These are phyloP conservation scores for Phytopythium chamaehyphon DNA, from an alignment of 352 stramenopile genomes.

Conservation along the genomic window DNA sequence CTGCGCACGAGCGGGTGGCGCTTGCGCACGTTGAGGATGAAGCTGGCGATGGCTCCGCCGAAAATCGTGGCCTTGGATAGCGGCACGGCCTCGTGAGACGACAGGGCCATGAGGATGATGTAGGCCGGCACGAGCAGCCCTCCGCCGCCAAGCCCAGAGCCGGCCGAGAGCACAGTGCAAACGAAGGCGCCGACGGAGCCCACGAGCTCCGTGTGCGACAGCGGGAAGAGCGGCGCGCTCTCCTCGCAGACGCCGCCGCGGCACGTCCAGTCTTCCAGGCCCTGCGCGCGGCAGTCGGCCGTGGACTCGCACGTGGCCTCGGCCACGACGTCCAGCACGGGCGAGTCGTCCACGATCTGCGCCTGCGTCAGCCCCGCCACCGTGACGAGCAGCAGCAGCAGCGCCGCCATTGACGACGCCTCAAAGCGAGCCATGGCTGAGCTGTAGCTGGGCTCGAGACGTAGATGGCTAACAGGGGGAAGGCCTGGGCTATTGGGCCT, in stretches of 20 bases:
- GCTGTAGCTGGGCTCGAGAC: neutral
- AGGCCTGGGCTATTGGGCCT: no score
- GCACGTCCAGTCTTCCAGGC: constrained; percentile 36
- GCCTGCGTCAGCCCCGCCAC: constrained; percentile 5
- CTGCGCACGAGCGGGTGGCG: constrained; percentile 57
- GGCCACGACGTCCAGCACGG: constrained; percentile 21
- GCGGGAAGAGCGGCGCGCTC: constrained; percentile 47
- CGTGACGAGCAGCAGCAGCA: neutral
- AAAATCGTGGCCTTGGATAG: constrained; percentile 86
- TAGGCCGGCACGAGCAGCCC: constrained; percentile 75
- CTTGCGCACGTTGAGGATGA: constrained; percentile 63
- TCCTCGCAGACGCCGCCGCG: constrained; percentile 44
- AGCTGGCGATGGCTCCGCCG: constrained; percentile 70
- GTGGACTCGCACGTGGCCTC: constrained; percentile 33
- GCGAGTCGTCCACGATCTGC: constrained; percentile 28
- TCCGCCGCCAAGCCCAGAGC: constrained; percentile 69
- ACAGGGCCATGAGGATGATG: constrained; percentile 71
- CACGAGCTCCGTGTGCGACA: constrained; percentile 44
- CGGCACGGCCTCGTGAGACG: constrained; percentile 76
- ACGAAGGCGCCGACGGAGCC: constrained; percentile 69
- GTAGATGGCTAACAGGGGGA: no score
- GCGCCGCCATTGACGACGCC: neutral
- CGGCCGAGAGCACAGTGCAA: constrained; percentile 51
- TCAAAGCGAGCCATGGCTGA: neutral
- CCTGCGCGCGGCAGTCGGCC: constrained; percentile 43